phyloP scores from a whole-genome alignment of 495 filamentous ascomycete species.

The Penicillium macrosclerotiorum region DNA sequence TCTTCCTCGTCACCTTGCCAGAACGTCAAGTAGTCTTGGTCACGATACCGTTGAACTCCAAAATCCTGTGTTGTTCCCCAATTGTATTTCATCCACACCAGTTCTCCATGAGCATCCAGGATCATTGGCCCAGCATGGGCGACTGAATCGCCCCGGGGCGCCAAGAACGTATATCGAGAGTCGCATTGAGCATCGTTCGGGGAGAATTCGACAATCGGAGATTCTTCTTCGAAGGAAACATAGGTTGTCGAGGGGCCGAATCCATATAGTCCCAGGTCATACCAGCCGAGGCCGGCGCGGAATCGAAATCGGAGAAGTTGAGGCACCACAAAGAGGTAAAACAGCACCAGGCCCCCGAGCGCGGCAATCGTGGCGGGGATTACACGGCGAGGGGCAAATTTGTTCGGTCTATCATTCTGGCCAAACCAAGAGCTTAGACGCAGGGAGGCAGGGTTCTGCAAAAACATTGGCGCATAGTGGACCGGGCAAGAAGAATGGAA shows the following conservation, averaged over 20 bases:
- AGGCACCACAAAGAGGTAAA: conserved; percentile 28
- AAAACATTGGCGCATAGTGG: conserved; percentile 34
- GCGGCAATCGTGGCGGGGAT: conserved; percentile 8
- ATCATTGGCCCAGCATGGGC: conserved; percentile 46
- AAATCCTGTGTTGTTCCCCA: conserved; percentile 46
- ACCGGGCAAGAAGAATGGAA: background rate
- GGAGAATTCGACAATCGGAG: conserved; percentile 31
- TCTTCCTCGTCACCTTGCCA: conserved; percentile 53
- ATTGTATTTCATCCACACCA: conserved; percentile 44
- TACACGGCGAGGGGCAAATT: conserved; percentile 7
- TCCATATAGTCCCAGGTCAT: conserved; percentile 36
- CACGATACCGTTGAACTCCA: conserved; percentile 44
- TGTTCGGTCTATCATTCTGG: conserved; percentile 3
- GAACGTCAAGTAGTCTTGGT: conserved; percentile 49
- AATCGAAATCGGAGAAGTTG: conserved; percentile 32
- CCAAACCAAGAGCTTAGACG: conserved; percentile 22
- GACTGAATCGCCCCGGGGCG: conserved; percentile 43
- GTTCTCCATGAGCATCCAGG: conserved; percentile 39
- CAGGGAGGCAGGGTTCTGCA: conserved; percentile 16
- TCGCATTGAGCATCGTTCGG: conserved; percentile 36
- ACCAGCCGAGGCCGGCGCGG: conserved; percentile 30
- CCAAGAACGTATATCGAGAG: conserved; percentile 41
- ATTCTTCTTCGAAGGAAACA: conserved; percentile 32
- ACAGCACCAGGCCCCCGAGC: conserved; percentile 12
- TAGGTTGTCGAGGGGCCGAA: conserved; percentile 34